These are phyloP conservation scores for Singerocomus rubriflavus DNA, from an alignment of 1,284 basidiomycete genomes.

Conservation along the genomic window DNA sequence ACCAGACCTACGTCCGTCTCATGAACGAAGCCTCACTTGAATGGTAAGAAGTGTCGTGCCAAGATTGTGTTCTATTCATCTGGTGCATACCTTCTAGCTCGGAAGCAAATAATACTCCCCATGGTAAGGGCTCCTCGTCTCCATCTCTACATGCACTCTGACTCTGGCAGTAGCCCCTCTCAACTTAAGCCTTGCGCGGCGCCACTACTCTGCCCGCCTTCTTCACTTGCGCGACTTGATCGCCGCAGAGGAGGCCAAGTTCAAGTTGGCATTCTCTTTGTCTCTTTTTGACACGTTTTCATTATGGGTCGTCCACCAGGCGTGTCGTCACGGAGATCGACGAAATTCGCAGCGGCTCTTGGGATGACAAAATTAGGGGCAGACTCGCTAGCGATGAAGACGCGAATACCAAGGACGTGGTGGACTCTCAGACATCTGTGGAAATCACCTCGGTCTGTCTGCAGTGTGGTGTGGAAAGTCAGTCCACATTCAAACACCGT, in stretches of 20 bases:
- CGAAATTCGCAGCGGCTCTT: slow-evolving; percentile 66
- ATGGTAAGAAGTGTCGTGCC: slow-evolving; percentile 46
- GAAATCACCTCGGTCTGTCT: slow-evolving; percentile 14
- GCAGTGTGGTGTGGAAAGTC: neutral
- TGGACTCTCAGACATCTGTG: slow-evolving; percentile 6
- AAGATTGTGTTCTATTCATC: slow-evolving; percentile 13
- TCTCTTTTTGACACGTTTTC: neutral
- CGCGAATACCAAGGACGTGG: slow-evolving; percentile 8
- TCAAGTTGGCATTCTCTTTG: slow-evolving; percentile 53
- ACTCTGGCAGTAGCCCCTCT: slow-evolving; percentile 36
- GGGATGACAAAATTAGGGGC: slow-evolving; percentile 55
- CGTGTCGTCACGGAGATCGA: slow-evolving; percentile 66
- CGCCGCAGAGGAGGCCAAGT: slow-evolving; percentile 66
- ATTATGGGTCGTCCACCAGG: slow-evolving; percentile 33
- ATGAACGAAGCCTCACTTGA: slow-evolving; percentile 68
- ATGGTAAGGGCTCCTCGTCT: slow-evolving; percentile 34
- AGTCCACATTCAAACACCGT: neutral
- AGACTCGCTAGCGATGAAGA: slow-evolving; percentile 34
- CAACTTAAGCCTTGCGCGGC: slow-evolving; percentile 71
- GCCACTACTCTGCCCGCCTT: slow-evolving; percentile 66
- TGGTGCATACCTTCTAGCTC: slow-evolving; percentile 30
- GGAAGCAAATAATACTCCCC: slow-evolving; percentile 39
- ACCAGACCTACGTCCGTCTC: slow-evolving; percentile 60
- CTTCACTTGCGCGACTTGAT: slow-evolving; percentile 70
- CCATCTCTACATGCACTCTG: neutral